Base-by-base conservation (phyloP, 2,329 filamentous ascomycete genomes). In the Pestalotiopsis sp. region DNA sequence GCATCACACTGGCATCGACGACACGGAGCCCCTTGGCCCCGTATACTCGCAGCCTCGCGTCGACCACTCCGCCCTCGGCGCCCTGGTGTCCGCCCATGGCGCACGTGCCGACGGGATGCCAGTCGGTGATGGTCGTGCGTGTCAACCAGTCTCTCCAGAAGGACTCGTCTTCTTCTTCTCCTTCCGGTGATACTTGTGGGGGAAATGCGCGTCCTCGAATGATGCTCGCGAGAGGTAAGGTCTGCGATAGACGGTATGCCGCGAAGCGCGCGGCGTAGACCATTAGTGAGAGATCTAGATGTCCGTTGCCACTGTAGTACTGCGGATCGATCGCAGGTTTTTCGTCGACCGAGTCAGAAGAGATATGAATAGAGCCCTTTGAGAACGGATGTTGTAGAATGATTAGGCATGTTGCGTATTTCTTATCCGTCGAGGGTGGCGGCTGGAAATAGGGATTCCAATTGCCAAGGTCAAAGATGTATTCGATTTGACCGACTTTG, bases 341-440 rank as follows among this genome's bases (percentile, higher is more conserved):
- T 31, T 77, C 52, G 23, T 72, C 58, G 12, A 36, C 2, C 5
- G 41, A 38, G 2, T 20, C 12, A 2, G 64, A 41, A 3, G 68
- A 75, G 64, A 87, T 81, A 69, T 88, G 86, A 11, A 87, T 78
- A 1, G 78, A 82, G 0, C 86, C 86, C 3, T 79, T 77, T 0
- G 84, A 83, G 38, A 85, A 85, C 0, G 86, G 85, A 73, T 87
- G 86, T 69, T 87, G 85, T 1, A 87, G 75, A 68, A 86, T 83
- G 68, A 83, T 82, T 0, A 87, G 71, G 78, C 86, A 81, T 2
- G 82, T 85, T 9, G 78, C 83, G 68, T 87, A 86, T 67, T 80
- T 82, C 69, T 83, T 86, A 1, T 75, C 77, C 59, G 75, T 68
- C 2, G 41, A 60, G 4, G 60, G 31, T 4, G 70, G 77, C 61